These are phyloP conservation scores for Chlorella sp. DNA, from an alignment of 139 green algal genomes.

Conservation along the genomic window DNA sequence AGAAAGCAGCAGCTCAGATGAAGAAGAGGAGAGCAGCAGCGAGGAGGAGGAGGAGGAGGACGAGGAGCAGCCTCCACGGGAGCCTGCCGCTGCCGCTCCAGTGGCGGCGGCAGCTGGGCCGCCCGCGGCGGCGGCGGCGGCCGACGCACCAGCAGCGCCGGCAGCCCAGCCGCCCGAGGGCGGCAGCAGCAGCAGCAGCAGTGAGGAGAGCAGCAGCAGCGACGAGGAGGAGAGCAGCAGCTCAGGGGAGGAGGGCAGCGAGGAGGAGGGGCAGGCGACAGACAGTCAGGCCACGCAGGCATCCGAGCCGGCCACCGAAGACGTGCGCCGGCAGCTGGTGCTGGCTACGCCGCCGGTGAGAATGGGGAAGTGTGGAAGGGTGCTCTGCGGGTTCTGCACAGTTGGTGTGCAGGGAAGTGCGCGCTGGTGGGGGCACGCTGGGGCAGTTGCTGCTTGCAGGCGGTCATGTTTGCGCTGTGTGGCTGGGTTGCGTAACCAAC, in stretches of 20 bases:
- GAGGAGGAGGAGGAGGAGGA: not conserved
- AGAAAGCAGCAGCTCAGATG: not conserved
- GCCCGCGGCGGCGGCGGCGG: too few relatives aligned
- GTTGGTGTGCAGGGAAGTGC: not conserved
- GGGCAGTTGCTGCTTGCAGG: too few relatives aligned
- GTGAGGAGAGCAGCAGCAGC: constrained; percentile 1
- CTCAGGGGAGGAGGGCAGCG: not conserved
- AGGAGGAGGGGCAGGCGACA: not conserved
- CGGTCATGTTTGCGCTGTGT: too few relatives aligned
- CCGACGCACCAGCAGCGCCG: not conserved
- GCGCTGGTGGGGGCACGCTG: not conserved
- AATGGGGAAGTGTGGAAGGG: not conserved
- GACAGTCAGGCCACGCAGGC: constrained; percentile 3
- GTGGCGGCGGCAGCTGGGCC: not conserved
- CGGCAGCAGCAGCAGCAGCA: not conserved
- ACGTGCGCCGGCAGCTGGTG: constrained; percentile 28
- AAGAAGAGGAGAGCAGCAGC: not conserved
- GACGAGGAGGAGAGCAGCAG: not conserved
- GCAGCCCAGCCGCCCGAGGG: not conserved
- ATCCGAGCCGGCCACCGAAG: not conserved
- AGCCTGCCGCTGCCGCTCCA: not conserved
- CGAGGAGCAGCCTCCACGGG: not conserved
- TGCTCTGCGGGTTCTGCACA: not conserved
- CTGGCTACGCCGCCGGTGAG: constrained; percentile 5
- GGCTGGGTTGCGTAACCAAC: too few relatives aligned